Evolutionary conservation across 805 yeast genomes (phyloP).

Genomic region (Wickerhamomyces tratensis): DNA sequence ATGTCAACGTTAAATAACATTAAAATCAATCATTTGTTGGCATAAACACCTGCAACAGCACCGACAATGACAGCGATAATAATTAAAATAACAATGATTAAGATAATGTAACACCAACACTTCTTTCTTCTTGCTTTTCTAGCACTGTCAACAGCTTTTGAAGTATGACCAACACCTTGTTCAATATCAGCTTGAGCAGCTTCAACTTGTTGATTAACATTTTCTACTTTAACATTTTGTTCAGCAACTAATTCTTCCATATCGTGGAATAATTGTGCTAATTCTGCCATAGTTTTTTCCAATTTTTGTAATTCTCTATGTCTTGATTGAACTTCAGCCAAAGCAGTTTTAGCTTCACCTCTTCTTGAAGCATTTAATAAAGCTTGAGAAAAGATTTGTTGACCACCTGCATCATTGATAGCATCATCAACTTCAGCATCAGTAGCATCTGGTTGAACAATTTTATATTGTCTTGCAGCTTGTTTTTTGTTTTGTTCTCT

Average conservation of each 20-base stretch:
- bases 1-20: no score
- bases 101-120: conserved; percentile 72
- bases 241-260: conserved; percentile 95
- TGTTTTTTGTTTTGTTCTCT: conserved; percentile 76
- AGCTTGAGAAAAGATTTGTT: conserved; percentile 93
- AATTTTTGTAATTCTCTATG: conserved; percentile 91
- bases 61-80: conserved; percentile 63
- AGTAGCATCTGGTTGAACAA: conserved; percentile 80
- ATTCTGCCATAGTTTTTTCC: conserved; percentile 92
- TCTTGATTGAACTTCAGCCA: conserved; percentile 92
- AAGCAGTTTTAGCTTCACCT: conserved; percentile 92
- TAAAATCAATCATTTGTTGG: neutral
- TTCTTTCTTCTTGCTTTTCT: conserved; percentile 85
- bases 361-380: conserved; percentile 76
- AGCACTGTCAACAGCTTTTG: conserved; percentile 82
- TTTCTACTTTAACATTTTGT: conserved; percentile 83
- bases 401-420: conserved; percentile 74
- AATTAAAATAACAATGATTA: conserved; percentile 46
- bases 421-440: conserved; percentile 79
- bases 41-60: conserved; percentile 12
- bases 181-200: conserved; percentile 87
- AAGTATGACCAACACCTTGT: conserved; percentile 89
- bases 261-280: conserved; percentile 89
- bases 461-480: conserved; percentile 87
- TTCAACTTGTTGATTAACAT: conserved; percentile 70